Base-by-base conservation (phyloP, 2,329 filamentous ascomycete species). In the Biscogniauxia marginata region DNA sequence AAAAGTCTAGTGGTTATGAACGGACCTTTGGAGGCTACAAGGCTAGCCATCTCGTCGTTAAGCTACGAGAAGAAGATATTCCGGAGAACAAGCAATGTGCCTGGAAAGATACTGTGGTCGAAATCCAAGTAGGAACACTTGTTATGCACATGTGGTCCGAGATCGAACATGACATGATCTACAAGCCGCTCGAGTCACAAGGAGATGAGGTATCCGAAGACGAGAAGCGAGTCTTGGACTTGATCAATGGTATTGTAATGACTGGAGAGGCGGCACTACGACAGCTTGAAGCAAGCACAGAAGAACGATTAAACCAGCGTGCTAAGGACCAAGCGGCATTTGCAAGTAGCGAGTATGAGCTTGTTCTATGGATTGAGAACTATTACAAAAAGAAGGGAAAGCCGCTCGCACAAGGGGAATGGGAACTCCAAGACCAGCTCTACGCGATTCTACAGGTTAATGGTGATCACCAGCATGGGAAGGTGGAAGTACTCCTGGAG, bases 61-160 rank as follows among this genome's bases (percentile, higher is more conserved):
- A 47, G 23, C 21, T 55, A 8, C 24, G 22, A 18, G 49, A 46
- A 19, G 53, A 46, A 11, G 53, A 22, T 6, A 23, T 51, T 16
- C 53, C 53, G 1, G 18, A 46, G n/a, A n/a, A 21, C 2, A 22
- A 47, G 2, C 20, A 25, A 19, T 24, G n/a, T 1, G 20, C 43
- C 7, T 49, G 47, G 25, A 44, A 46, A 16, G 55, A 44, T n/a
- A 39, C n/a, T n/a, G 30, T 39, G 44, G 51, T 68, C 1, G 70
- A 72, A 52, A 67, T 72, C 25, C 69, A 72, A 49, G 65, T 71
- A n/a, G 59, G 63, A 6, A 67, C 67, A 1, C 59, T 64, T 1
- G 50, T 70, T 1, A 60, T 59, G 20, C 65, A 69, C 46, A 63
- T 60, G 1, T 70, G 68, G 65, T 65, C 69, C 1, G 63, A 70